phyloP scores from a whole-genome alignment of 306 rosid species.

The Sphenostylis stenocarpa region DNA sequence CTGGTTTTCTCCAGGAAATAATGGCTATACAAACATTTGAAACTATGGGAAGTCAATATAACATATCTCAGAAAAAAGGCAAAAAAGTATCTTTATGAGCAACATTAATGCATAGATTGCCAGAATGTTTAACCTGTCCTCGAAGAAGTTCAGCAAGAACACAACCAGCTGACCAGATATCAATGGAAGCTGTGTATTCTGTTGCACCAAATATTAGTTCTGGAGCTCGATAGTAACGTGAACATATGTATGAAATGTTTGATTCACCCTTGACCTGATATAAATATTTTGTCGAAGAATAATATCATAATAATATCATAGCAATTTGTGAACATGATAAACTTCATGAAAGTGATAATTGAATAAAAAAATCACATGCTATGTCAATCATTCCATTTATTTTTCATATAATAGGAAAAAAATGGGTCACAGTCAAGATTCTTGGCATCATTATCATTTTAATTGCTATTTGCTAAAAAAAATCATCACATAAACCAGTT shows the following conservation, averaged over 20 bases:
- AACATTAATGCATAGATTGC: background rate
- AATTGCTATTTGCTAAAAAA: background rate
- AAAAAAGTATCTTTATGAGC: background rate
- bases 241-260: constrained; percentile 83
- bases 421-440: background rate
- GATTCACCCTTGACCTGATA: constrained; percentile 75
- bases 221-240: constrained; percentile 92
- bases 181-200: constrained; percentile 80
- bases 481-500: background rate
- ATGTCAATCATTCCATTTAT: background rate
- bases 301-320: background rate
- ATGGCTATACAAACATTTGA: constrained; percentile 56
- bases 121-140: constrained; percentile 60
- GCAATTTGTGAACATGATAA: background rate
- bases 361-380: background rate
- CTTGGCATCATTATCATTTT: constrained; percentile 4
- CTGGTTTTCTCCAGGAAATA: constrained; percentile 90
- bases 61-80: background rate
- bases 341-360: constrained; percentile 9
- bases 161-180: constrained; percentile 95
- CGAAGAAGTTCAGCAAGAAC: constrained; percentile 90
- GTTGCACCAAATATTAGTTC: constrained; percentile 92
- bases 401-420: background rate
- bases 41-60: constrained; percentile 21
- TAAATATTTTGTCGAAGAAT: background rate